A percentile compares a stretch with the other conserved stretches of the same genome.
Conservation (phyloP, 2,329 filamentous ascomycete genomes). For the Beauveria rudraprayagi region DNA sequence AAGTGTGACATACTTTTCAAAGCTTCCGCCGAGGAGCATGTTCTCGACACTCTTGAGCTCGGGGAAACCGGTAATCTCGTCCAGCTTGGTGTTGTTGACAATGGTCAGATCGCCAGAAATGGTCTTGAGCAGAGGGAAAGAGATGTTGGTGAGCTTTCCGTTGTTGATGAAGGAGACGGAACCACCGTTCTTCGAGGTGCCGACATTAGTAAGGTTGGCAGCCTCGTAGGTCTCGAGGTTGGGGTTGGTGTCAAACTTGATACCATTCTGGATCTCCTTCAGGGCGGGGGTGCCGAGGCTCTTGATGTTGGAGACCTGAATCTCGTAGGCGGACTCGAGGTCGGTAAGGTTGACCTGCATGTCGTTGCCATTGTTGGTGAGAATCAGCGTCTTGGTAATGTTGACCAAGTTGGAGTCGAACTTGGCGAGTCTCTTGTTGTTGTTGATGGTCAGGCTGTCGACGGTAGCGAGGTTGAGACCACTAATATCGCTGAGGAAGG, state of each 20-base stretch:
- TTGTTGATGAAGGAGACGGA: slow-evolving; percentile 56
- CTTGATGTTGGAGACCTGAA: slow-evolving; percentile 65
- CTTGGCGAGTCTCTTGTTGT: slow-evolving; percentile 72
- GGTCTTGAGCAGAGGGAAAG: slow-evolving; percentile 57
- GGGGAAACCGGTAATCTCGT: slow-evolving; percentile 58
- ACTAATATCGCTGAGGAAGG: slow-evolving; percentile 66
- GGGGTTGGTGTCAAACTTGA: slow-evolving; percentile 75
- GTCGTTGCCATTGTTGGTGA: slow-evolving; percentile 71
- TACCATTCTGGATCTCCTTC: slow-evolving; percentile 62
- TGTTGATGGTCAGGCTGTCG: slow-evolving; percentile 71
- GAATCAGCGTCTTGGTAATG: slow-evolving; percentile 60
- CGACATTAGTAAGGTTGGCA: slow-evolving; percentile 63
- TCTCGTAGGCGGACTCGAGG: slow-evolving; percentile 50
- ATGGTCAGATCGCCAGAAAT: slow-evolving; percentile 77
- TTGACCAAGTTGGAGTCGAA: slow-evolving; percentile 74
- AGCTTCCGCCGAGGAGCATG: slow-evolving; percentile 77
- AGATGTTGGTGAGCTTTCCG: slow-evolving; percentile 60
- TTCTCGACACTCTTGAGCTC: slow-evolving; percentile 63
- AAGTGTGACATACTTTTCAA: slow-evolving; percentile 59
- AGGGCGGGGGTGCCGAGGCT: slow-evolving; percentile 67
- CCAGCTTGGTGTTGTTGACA: slow-evolving; percentile 78
- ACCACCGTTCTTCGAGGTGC: slow-evolving; percentile 25
- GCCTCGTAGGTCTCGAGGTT: slow-evolving; percentile 53
- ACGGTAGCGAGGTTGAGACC: slow-evolving; percentile 75
- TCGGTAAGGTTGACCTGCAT: slow-evolving; percentile 69